Conservation (phyloP, 2,329 filamentous ascomycete genomes). For the Colletotrichum melonis region DNA sequence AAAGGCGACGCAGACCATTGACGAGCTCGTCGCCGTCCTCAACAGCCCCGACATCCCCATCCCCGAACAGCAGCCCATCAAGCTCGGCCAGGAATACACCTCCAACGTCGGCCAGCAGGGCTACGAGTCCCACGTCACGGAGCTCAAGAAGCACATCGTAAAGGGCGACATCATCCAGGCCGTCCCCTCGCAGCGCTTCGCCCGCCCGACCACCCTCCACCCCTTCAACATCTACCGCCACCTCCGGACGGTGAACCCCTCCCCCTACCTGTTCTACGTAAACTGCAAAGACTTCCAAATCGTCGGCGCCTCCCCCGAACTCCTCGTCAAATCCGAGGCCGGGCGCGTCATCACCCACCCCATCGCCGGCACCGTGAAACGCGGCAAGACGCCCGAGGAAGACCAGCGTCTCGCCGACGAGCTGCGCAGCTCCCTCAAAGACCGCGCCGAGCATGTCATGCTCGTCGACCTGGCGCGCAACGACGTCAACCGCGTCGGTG, state of each 20-base stretch:
- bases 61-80: constrained; percentile 79
- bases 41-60: constrained; percentile 80
- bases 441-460: constrained; percentile 97
- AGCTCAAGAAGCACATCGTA: constrained; percentile 89
- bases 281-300: constrained; percentile 94
- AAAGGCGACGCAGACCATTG: constrained; percentile 72
- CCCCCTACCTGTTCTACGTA: constrained; percentile 96
- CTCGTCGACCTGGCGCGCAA: constrained; percentile 95
- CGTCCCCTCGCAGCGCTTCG: constrained; percentile 93
- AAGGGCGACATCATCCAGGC: constrained; percentile 97
- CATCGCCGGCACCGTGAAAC: constrained; percentile 94
- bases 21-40: constrained; percentile 76
- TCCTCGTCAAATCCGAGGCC: constrained; percentile 90
- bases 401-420: constrained; percentile 83
- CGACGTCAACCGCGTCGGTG: constrained; percentile 95
- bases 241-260: constrained; percentile 96
- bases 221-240: constrained; percentile 99
- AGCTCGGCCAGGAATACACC: constrained; percentile 80
- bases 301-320: constrained; percentile 92
- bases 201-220: constrained; percentile 88
- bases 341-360: constrained; percentile 95
- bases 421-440: constrained; percentile 84
- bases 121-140: constrained; percentile 90
- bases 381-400: constrained; percentile 83
- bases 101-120: constrained; percentile 92